These are phyloP conservation scores for Luffa aegyptiaca DNA, from an alignment of 306 rosid species.

Conservation along the genomic window DNA sequence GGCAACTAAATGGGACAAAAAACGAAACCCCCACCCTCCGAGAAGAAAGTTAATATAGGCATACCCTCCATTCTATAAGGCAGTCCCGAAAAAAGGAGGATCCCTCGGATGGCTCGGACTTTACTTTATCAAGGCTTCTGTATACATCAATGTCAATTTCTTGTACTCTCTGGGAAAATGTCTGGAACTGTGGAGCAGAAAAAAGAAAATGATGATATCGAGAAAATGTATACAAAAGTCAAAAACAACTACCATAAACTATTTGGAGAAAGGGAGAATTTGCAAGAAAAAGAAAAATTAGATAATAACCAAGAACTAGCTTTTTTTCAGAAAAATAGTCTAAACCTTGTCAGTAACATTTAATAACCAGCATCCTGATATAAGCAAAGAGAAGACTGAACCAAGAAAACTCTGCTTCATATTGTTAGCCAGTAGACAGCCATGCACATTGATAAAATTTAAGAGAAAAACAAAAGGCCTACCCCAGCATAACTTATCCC, in stretches of 20 bases:
- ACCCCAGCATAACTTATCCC: not conserved
- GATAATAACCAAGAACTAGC: not conserved
- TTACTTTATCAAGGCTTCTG: slow-evolving; percentile 52
- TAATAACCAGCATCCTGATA: not conserved
- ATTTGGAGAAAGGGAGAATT: not conserved
- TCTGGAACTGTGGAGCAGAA: slow-evolving; percentile 48
- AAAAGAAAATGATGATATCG: not conserved
- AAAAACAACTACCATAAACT: not conserved
- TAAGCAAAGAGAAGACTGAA: not conserved
- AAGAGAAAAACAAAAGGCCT: not conserved
- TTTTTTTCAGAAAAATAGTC: not conserved
- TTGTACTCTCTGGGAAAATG: slow-evolving; percentile 48
- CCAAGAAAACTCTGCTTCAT: not conserved
- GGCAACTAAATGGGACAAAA: not conserved
- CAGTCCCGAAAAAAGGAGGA: slow-evolving; percentile 79
- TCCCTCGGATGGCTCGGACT: slow-evolving; percentile 68
- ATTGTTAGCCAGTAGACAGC: not conserved
- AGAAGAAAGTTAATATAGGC: not conserved
- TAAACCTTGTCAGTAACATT: not conserved
- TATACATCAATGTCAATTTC: slow-evolving; percentile 67
- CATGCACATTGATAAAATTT: not conserved
- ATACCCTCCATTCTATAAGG: slow-evolving; percentile 84
- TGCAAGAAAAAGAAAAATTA: not conserved
- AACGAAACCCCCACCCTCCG: not conserved
- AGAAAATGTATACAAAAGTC: not conserved